Base-by-base conservation (phyloP, 331 rosid species). In the Dryas integrifolia region DNA sequence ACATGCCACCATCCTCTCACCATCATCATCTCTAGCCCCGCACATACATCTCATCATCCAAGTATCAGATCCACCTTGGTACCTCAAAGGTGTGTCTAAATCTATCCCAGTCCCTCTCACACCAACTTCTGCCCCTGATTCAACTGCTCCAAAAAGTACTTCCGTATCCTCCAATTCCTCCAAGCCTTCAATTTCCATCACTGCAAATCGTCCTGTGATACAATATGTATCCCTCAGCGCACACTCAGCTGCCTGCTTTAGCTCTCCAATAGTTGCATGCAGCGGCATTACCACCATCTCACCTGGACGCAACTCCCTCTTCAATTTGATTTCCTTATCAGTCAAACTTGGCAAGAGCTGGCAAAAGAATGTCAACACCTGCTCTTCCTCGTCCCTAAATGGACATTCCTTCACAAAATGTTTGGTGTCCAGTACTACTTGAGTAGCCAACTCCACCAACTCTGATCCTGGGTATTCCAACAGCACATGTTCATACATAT, bases 1-100 rank as follows among this genome's bases (percentile, higher is more conserved):
- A 39, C 97, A 92, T 10, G 93, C 86, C 67, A 92, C 92, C 97
- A 92, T 92, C 72, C 96, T 85, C 83, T 92, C 97, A 6, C 98
- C 98, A 53, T 90, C 97, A 69, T 93, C 98, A 64, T 88, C 97
- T 9, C 81, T 79, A 4, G 98, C 93, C 7, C 98, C 98, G 70
- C 98, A 93, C 26, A 77, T 92, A 65, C 98, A 90, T 39, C 79
- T 77, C 80, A 90, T 97, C 81, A 77, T 82, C 97, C 94, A 90
- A 16, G 80, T 86, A 43, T 89, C 96, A 4, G 85, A 69, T 9
- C 96, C 97, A 14, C 94, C 92, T 61, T 92, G 86, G 67, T 86
- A 85, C 81, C 81, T 87, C 77, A 86, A 44, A 2, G 86, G 75
- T 5, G 86, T 86, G 5, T 72, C 83, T 18, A 83, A 50, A 72